Evolutionary conservation across 805 yeast species (phyloP), one percentile per base, ranked within the genome.

Genomic region (Saturnispora hagleri): DNA sequence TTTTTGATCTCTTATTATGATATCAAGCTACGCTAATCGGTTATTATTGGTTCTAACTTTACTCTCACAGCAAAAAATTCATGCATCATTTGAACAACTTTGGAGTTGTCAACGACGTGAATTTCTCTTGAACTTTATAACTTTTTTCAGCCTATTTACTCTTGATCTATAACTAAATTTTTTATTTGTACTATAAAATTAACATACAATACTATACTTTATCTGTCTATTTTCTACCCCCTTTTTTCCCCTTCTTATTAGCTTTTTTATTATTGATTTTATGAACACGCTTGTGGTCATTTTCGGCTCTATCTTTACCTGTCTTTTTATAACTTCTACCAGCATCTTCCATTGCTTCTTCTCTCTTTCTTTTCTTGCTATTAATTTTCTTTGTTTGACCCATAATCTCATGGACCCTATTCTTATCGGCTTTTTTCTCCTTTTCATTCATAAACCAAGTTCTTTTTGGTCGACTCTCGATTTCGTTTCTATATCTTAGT

Each of bases 371-470:
- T 73, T 83, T 82, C 65, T 81, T 84, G 52, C 85, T 77, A 59
- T 82, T 84, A 24, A 75, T 64, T 59, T 75, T 76, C 51, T 80
- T 81, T 48, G 62, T 60, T 3, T 66, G 68, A 60, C 70, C 61
- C 43, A 70, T 66, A 60, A 73, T 70, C 9, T 46, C 49, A 24
- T 58, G 43, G 34, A 53, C 53, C 41, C 51, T 55, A 24, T 48
- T 50, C 12, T 52, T 56, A 34, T 76, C 79, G 63, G 75, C 49
- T 68, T 73, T 70, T 68, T 80, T 79, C 35, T 79, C 82, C 47
- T 67, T 69, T 54, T 77, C 81, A 34, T 74, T 62, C 69, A 88
- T 91, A 68, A 93, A 91, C 99, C 99, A 93, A 0, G 99, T 93
- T 71, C 99, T 81, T 68, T 80, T 89, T 34, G 99, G 98, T 62